Evolutionary conservation across 2,329 filamentous ascomycete genomes (phyloP).

Genomic region (Fusarium sp.): DNA sequence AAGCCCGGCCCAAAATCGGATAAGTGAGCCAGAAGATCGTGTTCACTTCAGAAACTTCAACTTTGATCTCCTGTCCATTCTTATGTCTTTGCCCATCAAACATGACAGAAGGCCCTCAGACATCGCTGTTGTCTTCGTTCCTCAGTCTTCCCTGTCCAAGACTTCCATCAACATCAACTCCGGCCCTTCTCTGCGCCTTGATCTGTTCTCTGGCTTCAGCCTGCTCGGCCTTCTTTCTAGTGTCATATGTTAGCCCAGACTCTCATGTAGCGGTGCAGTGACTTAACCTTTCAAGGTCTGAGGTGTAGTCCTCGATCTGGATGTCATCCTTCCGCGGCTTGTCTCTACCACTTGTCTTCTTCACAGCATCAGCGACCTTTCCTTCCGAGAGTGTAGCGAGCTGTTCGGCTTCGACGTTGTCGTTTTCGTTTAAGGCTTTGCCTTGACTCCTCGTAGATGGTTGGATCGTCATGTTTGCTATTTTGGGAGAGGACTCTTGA

Average conservation of each 20-base stretch:
- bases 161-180: slow-evolving; percentile 35
- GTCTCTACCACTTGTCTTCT: slow-evolving; percentile 28
- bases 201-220: slow-evolving; percentile 33
- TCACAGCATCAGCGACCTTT: slow-evolving; percentile 38
- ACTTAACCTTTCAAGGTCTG: slow-evolving; percentile 33
- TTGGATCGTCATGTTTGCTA: slow-evolving; percentile 23
- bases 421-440: slow-evolving; percentile 16
- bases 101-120: too few species aligned
- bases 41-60: too few species aligned
- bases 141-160: slow-evolving; percentile 27
- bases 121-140: slow-evolving; percentile 29
- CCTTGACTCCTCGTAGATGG: slow-evolving; percentile 9
- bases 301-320: slow-evolving; percentile 35
- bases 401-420: slow-evolving; percentile 40
- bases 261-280: too few species aligned
- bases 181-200: slow-evolving; percentile 33
- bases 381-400: slow-evolving; percentile 38
- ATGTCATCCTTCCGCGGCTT: slow-evolving; percentile 33
- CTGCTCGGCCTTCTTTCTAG: slow-evolving; percentile 40
- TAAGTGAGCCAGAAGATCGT: too few species aligned
- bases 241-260: neutral
- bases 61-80: too few species aligned
- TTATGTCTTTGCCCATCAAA: too few species aligned
- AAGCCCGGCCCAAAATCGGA: too few species aligned
- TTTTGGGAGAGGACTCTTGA: neutral